Evolutionary conservation across 805 yeast genomes (phyloP).

Genomic region (Starmera quercuum): DNA sequence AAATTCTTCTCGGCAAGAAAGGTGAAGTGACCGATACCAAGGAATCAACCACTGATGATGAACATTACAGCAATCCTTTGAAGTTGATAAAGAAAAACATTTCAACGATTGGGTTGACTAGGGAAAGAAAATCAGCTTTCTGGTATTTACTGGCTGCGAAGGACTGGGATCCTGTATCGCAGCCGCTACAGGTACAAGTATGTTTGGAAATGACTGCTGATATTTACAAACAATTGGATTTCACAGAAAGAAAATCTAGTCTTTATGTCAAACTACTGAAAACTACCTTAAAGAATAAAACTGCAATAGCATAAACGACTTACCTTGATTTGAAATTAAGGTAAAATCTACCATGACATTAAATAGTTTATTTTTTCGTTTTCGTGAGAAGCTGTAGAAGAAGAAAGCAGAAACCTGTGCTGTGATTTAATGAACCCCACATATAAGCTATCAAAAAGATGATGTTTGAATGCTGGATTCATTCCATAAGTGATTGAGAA

Average conservation of each 20-base stretch:
- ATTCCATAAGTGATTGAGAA: neutral
- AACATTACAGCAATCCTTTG: conserved; percentile 22
- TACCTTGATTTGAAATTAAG: neutral
- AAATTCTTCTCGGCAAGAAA: conserved; percentile 19
- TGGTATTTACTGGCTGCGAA: conserved; percentile 72
- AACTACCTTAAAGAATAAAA: neutral
- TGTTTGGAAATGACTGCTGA: conserved; percentile 22
- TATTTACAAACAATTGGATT: conserved; percentile 18
- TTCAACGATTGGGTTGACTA: conserved; percentile 43
- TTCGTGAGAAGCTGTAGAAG: too few relatives aligned
- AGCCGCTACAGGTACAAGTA: conserved; percentile 20
- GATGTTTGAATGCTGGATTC: conserved; percentile 1
- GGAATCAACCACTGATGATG: conserved; percentile 7
- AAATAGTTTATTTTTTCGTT: too few relatives aligned
- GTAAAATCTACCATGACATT: too few relatives aligned
- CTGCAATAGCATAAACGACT: neutral
- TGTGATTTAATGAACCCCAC: neutral
- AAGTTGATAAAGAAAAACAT: conserved; percentile 29
- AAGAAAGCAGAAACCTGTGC: too few relatives aligned
- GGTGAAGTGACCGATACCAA: conserved; percentile 6
- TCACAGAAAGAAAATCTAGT: conserved; percentile 17
- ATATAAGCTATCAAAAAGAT: neutral
- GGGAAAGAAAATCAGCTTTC: conserved; percentile 66
- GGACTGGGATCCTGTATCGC: conserved; percentile 45
- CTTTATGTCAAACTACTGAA: conserved; percentile 6